phyloP scores from a whole-genome alignment of 2,329 filamentous ascomycete genomes.

The Sporothrix mexicana region DNA sequence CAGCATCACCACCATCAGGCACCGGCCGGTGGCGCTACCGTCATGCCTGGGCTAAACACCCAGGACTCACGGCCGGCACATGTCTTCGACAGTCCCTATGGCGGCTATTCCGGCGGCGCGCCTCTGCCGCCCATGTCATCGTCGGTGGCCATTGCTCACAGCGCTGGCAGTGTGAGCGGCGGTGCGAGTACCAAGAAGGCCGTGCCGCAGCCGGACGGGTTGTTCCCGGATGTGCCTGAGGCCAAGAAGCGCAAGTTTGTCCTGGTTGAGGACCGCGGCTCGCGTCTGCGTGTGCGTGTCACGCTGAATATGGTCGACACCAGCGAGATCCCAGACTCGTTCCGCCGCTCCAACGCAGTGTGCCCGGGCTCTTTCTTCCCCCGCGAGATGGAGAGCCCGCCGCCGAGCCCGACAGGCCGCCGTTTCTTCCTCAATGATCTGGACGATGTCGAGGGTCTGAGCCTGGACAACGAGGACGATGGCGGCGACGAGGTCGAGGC shows the following conservation, averaged over 20 bases:
- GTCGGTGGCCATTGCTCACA: constrained; percentile 70
- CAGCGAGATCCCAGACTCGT: constrained; percentile 94
- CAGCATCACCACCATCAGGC: constrained; percentile 34
- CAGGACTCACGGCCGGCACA: constrained; percentile 75
- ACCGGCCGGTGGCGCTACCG: not conserved
- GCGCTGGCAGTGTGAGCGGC: constrained; percentile 47
- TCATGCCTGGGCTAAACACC: not conserved
- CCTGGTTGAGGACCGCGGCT: constrained; percentile 86
- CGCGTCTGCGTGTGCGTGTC: constrained; percentile 85
- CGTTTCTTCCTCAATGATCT: constrained; percentile 76
- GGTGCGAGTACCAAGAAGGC: constrained; percentile 50
- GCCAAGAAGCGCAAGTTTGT: constrained; percentile 96
- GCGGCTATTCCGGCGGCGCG: constrained; percentile 65
- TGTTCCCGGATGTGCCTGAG: constrained; percentile 88
- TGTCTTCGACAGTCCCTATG: constrained; percentile 71
- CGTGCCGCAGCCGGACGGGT: constrained; percentile 66
- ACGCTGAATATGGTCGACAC: constrained; percentile 93
- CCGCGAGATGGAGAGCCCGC: constrained; percentile 87
- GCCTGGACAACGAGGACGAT: constrained; percentile 67
- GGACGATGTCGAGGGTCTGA: constrained; percentile 58
- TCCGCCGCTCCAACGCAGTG: constrained; percentile 86
- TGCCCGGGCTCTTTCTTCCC: constrained; percentile 92
- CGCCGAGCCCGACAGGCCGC: constrained; percentile 74
- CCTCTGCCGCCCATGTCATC: constrained; percentile 54
- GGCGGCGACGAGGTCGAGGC: constrained; percentile 60